Evolutionary conservation across 371 early-diverging fungal species (phyloP).

Genomic region (Nematocida homosporus): DNA sequence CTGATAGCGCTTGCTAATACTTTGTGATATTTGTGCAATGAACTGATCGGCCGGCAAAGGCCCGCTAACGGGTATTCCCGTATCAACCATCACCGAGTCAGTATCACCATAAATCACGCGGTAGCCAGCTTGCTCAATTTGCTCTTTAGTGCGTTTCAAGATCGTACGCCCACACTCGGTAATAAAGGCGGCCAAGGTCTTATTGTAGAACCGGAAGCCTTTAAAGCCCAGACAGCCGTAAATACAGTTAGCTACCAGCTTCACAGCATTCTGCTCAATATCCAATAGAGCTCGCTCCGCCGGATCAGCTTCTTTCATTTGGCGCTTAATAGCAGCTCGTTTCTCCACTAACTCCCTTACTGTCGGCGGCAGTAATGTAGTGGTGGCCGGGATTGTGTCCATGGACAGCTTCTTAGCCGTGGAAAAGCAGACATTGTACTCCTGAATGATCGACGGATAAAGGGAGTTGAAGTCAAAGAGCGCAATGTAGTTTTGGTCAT

Average conservation of each 20-base stretch:
- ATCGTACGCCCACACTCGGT: conserved; percentile 93
- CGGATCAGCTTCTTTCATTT: conserved; percentile 71
- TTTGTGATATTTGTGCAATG: conserved; percentile 74
- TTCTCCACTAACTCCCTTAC: conserved; percentile 82
- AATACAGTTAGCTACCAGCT: conserved; percentile 97
- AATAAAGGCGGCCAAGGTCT: conserved; percentile 90
- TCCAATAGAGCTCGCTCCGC: conserved; percentile 73
- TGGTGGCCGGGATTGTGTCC: neutral
- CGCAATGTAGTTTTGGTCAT: conserved; percentile 77
- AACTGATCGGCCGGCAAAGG: conserved; percentile 72
- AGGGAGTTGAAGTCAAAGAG: conserved; percentile 97
- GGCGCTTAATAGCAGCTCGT: conserved; percentile 78
- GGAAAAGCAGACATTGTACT: conserved; percentile 98
- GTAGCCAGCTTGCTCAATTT: conserved; percentile 55
- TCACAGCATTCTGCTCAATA: conserved; percentile 90
- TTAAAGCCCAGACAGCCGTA: conserved; percentile 97
- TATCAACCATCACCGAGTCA: conserved; percentile 98
- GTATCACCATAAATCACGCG: conserved; percentile 98
- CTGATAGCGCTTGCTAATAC: conserved; percentile 83
- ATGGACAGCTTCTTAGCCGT: conserved; percentile 68
- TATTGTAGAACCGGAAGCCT: conserved; percentile 91
- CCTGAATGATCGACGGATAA: conserved; percentile 99
- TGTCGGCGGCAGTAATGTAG: conserved; percentile 76
- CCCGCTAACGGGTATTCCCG: conserved; percentile 70
- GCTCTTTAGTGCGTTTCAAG: conserved; percentile 81